Conservation (phyloP, 2,329 filamentous ascomycete genomes). For the Niveomyces coronatus region DNA sequence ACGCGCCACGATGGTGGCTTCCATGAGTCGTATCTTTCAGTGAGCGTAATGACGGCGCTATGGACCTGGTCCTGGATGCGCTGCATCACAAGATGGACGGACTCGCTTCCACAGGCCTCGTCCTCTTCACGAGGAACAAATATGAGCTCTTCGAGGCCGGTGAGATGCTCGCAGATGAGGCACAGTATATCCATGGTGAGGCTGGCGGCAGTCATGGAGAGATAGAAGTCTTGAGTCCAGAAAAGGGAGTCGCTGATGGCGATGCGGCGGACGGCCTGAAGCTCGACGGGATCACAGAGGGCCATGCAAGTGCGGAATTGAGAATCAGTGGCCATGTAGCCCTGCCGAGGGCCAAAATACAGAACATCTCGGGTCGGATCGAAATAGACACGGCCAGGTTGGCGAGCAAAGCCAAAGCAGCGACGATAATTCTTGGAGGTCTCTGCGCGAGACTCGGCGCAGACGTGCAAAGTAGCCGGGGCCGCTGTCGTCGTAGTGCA, state of each 20-base stretch:
- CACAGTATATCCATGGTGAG: constrained; percentile 30
- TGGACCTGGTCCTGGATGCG: constrained; percentile 10
- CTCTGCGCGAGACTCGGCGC: constrained; percentile 35
- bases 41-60: constrained; percentile 25
- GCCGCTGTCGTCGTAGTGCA: constrained; percentile 32
- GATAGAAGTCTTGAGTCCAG: constrained; percentile 25
- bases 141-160: constrained; percentile 30
- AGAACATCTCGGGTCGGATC: constrained; percentile 32
- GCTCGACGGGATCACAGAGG: constrained; percentile 30
- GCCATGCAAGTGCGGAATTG: constrained; percentile 35
- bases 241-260: constrained; percentile 37
- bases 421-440: constrained; percentile 30
- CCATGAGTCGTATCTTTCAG: constrained; percentile 21
- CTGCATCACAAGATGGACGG: constrained; percentile 19
- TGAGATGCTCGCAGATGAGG: constrained; percentile 28
- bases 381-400: constrained; percentile 32
- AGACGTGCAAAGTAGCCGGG: constrained; percentile 35
- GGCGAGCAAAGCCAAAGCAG: constrained; percentile 32
- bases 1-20: constrained; percentile 28
- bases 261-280: constrained; percentile 29
- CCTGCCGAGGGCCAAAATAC: constrained; percentile 35
- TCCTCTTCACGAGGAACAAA: constrained; percentile 32
- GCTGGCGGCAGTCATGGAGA: constrained; percentile 28
- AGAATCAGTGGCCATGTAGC: constrained; percentile 34
- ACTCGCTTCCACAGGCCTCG: constrained; percentile 18